Evolutionary conservation across 257 asterid species (phyloP), one percentile per base, ranked within the genome.

Genomic region (Ocimum tenuiflorum): DNA sequence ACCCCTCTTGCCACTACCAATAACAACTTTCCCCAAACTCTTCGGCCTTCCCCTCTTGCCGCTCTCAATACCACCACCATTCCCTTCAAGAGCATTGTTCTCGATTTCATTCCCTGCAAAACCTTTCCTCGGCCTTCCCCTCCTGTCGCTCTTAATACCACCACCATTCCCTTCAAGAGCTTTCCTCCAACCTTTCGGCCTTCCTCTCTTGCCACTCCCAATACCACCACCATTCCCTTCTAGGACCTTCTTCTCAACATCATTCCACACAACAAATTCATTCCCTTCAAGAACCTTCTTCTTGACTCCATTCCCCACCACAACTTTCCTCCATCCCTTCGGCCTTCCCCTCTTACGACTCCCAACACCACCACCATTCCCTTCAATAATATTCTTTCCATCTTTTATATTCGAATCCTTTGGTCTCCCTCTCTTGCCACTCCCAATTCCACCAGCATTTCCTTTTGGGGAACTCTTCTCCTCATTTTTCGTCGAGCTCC

Each of bases 401-500:
- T 31, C 36, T 0, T 31, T 31, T 31, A 1, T 56, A 27, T 46
- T 48, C n/a, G 65, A 61, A 56, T 67, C 76, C 61, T 53, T 45
- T 0, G 71, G 69, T 79, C 84, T 47, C 53, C 69, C 63, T 52
- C 69, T 47, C 69, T 24, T 17, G 7, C 60, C 53, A 22, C 51
- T 56, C 46, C 5, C 33, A 46, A 8, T 8, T 20, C 15, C 41
- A 54, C 43, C 60, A 23, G 46, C 75, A 54, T 27, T 71, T 36
- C 31, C 69, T 69, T 35, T 61, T 18, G 50, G 5, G 7, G 19
- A 54, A 49, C 19, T 22, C 27, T 18, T 38, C 50, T 53, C 49
- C 67, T 27, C 71, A 68, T 77, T 75, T 41, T 68, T 71, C 50
- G 41, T 64, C 8, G 57, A 75, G 18, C 78, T 81, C 54, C 74